Evolutionary conservation across 176 grass and related monocot species (phyloP).

Genomic region (Otatea glauca): DNA sequence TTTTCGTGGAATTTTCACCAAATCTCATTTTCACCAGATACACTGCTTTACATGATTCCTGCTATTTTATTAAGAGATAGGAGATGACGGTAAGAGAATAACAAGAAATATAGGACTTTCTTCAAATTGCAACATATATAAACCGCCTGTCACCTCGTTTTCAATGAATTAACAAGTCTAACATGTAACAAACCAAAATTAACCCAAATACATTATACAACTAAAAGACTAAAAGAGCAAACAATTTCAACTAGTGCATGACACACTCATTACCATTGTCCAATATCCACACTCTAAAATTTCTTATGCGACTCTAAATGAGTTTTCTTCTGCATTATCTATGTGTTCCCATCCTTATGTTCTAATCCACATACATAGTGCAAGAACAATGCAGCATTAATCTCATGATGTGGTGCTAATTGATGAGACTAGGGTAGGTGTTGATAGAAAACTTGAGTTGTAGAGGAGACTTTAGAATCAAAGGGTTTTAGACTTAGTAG

Average conservation of each 20-base stretch:
- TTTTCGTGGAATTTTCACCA: background rate
- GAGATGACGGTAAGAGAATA: conserved; percentile 8
- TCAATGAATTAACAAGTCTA: conserved; percentile 17
- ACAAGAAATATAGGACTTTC: background rate
- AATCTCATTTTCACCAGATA: background rate
- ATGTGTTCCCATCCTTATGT: background rate
- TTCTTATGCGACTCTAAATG: too few relatives aligned
- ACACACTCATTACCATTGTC: background rate
- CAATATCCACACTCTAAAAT: conserved; percentile 21
- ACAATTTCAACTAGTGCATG: conserved; percentile 1
- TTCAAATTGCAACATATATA: background rate
- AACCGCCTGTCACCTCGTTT: background rate
- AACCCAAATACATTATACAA: background rate
- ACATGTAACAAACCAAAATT: background rate
- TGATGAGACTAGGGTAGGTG: too few relatives aligned
- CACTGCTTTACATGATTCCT: too few relatives aligned
- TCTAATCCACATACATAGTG: background rate
- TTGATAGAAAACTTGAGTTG: too few relatives aligned
- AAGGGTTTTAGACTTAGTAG: too few relatives aligned
- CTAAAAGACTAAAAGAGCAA: background rate
- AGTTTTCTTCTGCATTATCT: background rate
- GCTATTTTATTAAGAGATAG: conserved; percentile 24
- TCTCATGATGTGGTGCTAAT: too few relatives aligned
- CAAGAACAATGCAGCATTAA: background rate
- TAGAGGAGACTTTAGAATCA: too few relatives aligned